Conservation (phyloP, 768 basidiomycete genomes). For the Boletus barrowsii region DNA sequence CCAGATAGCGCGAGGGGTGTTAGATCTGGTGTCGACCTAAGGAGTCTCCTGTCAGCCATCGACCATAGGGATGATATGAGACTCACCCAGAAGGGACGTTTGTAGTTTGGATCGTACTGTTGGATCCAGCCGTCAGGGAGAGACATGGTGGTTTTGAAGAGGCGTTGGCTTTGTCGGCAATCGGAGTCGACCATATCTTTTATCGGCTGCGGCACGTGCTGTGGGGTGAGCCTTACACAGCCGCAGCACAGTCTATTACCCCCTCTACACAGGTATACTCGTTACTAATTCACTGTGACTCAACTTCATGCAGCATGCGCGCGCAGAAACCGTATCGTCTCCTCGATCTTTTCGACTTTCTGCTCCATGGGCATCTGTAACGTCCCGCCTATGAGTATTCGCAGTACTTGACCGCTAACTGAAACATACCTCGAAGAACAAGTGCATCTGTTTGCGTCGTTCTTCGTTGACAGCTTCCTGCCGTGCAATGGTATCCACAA, state of each 20-base stretch:
- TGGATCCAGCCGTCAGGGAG: conserved; percentile 59
- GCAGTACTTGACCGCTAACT: neutral
- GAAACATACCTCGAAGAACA: conserved; percentile 45
- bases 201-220: conserved; percentile 9
- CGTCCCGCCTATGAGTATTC: neutral
- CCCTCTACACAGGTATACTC: neutral
- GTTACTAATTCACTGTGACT: no score
- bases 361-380: conserved; percentile 54
- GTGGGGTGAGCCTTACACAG: conserved; percentile 10
- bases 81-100: conserved; percentile 50
- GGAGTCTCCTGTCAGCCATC: neutral
- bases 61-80: no score
- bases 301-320: conserved; percentile 8
- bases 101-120: conserved; percentile 40
- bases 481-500: conserved; percentile 47
- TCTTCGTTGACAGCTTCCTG: conserved; percentile 37
- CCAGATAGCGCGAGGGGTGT: conserved; percentile 69
- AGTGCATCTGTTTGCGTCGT: conserved; percentile 45
- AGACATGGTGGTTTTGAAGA: conserved; percentile 20
- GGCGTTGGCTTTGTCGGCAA: neutral
- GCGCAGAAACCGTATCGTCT: conserved; percentile 42
- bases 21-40: conserved; percentile 62
- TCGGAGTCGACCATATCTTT: neutral
- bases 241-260: neutral
- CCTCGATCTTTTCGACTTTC: conserved; percentile 50